phyloP scores from a whole-genome alignment of 345 rosid genomes.

The Gossypium rotundifolium region DNA sequence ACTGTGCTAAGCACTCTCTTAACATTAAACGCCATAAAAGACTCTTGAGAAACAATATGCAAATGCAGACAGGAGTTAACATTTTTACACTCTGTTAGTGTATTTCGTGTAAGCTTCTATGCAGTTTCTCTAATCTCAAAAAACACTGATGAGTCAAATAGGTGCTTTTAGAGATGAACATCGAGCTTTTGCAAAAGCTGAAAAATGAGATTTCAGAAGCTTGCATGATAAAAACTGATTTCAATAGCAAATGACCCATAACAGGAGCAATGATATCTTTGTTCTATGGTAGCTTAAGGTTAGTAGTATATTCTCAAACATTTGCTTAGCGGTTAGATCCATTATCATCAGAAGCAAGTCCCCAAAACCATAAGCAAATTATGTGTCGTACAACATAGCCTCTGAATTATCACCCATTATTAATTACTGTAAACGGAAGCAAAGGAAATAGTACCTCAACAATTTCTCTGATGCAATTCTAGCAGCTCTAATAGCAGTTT shows the following conservation, averaged over 20 bases:
- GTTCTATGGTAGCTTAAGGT: not conserved
- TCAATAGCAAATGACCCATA: not conserved
- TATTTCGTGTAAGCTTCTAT: not conserved
- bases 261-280: not conserved
- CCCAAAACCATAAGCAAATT: not conserved
- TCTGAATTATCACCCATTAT: not conserved
- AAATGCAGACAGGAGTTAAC: not conserved
- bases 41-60: not conserved
- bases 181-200: not conserved
- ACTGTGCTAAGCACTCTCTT: not conserved
- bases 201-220: not conserved
- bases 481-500: conserved; percentile 56
- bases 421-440: not conserved
- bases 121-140: not conserved
- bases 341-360: not conserved
- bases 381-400: not conserved
- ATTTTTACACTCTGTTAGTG: not conserved
- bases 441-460: conserved; percentile 43
- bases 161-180: not conserved
- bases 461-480: conserved; percentile 81
- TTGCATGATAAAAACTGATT: not conserved
- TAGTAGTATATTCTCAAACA: not conserved
- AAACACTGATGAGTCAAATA: not conserved
- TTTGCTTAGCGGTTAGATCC: not conserved
- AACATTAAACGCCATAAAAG: not conserved